A percentile compares a stretch with the other conserved stretches of the same genome.
phyloP scores from a whole-genome alignment of 164 flowering plant species.

The Dillenia suffruticosa region DNA sequence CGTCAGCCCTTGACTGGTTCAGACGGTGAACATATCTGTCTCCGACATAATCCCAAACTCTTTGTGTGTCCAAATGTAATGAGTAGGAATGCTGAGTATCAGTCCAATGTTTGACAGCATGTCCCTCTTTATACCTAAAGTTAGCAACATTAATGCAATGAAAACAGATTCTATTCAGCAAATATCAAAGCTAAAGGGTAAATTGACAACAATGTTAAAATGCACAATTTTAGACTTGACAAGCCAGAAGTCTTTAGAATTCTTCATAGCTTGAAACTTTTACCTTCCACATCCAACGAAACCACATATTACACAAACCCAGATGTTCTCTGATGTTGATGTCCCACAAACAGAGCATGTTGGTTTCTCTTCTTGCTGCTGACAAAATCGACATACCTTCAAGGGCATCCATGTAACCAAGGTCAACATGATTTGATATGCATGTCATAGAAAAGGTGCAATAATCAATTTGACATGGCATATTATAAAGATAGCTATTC shows the following conservation, averaged over 20 bases:
- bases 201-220: no score
- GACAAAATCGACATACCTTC: constrained; percentile 86
- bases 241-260: no score
- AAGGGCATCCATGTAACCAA: neutral
- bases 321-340: constrained; percentile 58
- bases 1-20: constrained; percentile 84
- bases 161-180: neutral
- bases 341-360: constrained; percentile 80
- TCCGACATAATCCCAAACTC: constrained; percentile 99
- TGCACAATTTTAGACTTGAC: no score
- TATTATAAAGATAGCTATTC: no score
- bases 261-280: neutral
- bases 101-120: constrained; percentile 83
- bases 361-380: constrained; percentile 77
- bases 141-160: constrained; percentile 7
- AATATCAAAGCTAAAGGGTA: neutral
- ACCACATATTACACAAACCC: constrained; percentile 95
- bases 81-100: constrained; percentile 84
- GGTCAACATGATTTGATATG: no score
- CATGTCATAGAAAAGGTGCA: no score
- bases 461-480: no score
- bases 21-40: constrained; percentile 85
- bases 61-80: constrained; percentile 75
- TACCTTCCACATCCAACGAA: constrained; percentile 96
- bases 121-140: constrained; percentile 82